Conservation (phyloP, 2,329 filamentous ascomycete species). For the Exophiala lecanii-corni region DNA sequence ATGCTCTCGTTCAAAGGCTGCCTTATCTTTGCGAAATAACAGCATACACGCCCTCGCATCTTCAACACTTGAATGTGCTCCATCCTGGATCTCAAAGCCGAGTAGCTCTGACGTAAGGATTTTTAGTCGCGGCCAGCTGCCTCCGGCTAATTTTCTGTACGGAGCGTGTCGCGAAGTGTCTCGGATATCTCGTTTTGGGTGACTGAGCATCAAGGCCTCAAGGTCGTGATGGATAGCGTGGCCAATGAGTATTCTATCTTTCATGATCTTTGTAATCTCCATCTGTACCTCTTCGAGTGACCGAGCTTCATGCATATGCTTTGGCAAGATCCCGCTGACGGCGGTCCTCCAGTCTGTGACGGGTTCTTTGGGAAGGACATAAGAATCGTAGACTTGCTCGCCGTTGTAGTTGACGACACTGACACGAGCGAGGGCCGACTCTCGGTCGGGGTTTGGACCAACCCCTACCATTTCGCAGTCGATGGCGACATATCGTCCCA, state of each 20-base stretch:
- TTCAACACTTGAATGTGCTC: slow-evolving; percentile 59
- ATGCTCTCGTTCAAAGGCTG: slow-evolving; percentile 78
- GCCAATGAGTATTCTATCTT: slow-evolving; percentile 70
- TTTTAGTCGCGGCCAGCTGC: slow-evolving; percentile 49
- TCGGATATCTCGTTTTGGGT: slow-evolving; percentile 71
- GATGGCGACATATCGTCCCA: slow-evolving; percentile 86
- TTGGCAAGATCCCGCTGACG: slow-evolving; percentile 74
- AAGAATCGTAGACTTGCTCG: slow-evolving; percentile 88
- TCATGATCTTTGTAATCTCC: slow-evolving; percentile 64
- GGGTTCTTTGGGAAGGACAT: slow-evolving; percentile 69
- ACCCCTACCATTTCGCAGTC: slow-evolving; percentile 99
- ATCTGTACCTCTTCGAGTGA: slow-evolving; percentile 72
- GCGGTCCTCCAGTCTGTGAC: slow-evolving; percentile 88
- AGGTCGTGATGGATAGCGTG: slow-evolving; percentile 79
- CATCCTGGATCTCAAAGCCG: slow-evolving; percentile 56
- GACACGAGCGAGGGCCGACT: slow-evolving; percentile 76
- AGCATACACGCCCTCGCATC: slow-evolving; percentile 90
- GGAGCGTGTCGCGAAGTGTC: slow-evolving; percentile 76
- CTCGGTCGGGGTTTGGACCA: slow-evolving; percentile 55
- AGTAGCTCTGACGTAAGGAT: slow-evolving; percentile 53
- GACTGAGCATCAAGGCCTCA: slow-evolving; percentile 68
- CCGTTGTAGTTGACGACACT: slow-evolving; percentile 93
- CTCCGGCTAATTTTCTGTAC: slow-evolving; percentile 60
- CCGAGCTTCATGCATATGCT: slow-evolving; percentile 65
- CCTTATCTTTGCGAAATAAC: slow-evolving; percentile 77